Base-by-base conservation (phyloP, 108 stramenopile species). In the Cyclotella sp. region DNA sequence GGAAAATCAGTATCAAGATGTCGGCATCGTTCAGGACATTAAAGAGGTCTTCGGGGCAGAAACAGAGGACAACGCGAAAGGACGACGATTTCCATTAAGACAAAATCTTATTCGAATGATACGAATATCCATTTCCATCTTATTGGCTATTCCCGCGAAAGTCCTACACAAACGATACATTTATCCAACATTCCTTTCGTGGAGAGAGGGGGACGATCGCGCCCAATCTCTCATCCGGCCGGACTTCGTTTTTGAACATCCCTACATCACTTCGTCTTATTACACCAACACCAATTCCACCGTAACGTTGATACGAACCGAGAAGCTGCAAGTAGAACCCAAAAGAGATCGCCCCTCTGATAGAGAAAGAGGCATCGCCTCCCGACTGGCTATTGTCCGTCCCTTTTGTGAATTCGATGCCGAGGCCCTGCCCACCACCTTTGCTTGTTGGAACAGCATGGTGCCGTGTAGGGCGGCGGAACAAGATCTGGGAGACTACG, bases 331-430 rank as follows among this genome's bases (percentile, higher is more conserved):
- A 60, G 60, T 81, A 14, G 70, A 65, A 29, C 72, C 75, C 28
- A 77, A 80, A 39, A 59, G 55, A 70, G 64, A 72, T 40, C 59
- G 80, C n/a, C 52, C 28, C 47, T 53, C 59, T 16, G 80, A 63
- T 53, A 24, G 58, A n/a, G 82, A 81, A 58, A 63, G 82, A 12
- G 74, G 79, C 18, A 78, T 76, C 19, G 72, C 47, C 13, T 69
- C 79, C 7, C 58, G 80, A n/a, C 66, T 87, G 45, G 86, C 83
- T 9, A 66, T 87, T 0, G 63, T 87, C 8, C 66, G 86, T 26
- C 86, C 86, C 13, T 84, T 87, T 58, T 87, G 84, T 70, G 84
- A 78, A 30, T 87, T 84, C 58, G 83, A 87, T 72, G 80, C 86
- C 13, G 77, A 73, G 14, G 68, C 70, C 0, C 63, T 87, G 15